Evolutionary conservation across 1,284 basidiomycete genomes (phyloP).

Genomic region (Rhodotorula glutinis): DNA sequence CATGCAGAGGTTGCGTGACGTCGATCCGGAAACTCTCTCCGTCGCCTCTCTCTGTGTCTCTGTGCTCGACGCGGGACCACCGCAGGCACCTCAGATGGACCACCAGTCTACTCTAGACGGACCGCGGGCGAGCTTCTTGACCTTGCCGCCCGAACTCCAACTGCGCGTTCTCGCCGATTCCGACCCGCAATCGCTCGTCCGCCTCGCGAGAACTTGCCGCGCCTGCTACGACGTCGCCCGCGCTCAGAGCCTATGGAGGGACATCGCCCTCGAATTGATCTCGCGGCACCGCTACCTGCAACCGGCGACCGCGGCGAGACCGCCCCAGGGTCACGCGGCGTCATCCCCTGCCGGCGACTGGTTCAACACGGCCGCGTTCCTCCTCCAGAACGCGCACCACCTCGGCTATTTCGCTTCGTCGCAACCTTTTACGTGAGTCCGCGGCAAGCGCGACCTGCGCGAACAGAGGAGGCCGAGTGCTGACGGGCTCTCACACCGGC

Average conservation of each 20-base stretch:
- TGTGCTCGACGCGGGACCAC: no score
- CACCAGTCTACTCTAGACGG: no score
- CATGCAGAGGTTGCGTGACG: no score
- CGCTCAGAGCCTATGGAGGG: conserved; percentile 16
- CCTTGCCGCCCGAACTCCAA: conserved; percentile 32
- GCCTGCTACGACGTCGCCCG: conserved; percentile 7
- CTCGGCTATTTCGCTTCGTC: conserved; percentile 34
- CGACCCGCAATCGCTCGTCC: conserved; percentile 26
- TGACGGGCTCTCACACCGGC: no score
- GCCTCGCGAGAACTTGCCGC: conserved; percentile 4
- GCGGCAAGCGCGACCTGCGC: no score
- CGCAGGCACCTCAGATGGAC: no score
- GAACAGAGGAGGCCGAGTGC: no score
- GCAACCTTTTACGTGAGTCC: conserved; percentile 25
- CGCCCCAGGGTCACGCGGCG: not conserved
- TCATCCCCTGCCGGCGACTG: conserved; percentile 1
- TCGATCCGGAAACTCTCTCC: not conserved
- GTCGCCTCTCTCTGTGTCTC: not conserved
- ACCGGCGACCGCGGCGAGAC: not conserved
- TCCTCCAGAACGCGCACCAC: conserved; percentile 13
- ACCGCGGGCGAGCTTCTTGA: not conserved
- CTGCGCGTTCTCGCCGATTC: conserved; percentile 16
- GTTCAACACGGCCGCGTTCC: conserved; percentile 18
- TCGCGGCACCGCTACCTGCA: not conserved
- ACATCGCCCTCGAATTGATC: conserved; percentile 9